Evolutionary conservation across 2,329 filamentous ascomycete species (phyloP), one percentile per base, ranked within the genome.

Genomic region (Ceratocystis alfenasii): DNA sequence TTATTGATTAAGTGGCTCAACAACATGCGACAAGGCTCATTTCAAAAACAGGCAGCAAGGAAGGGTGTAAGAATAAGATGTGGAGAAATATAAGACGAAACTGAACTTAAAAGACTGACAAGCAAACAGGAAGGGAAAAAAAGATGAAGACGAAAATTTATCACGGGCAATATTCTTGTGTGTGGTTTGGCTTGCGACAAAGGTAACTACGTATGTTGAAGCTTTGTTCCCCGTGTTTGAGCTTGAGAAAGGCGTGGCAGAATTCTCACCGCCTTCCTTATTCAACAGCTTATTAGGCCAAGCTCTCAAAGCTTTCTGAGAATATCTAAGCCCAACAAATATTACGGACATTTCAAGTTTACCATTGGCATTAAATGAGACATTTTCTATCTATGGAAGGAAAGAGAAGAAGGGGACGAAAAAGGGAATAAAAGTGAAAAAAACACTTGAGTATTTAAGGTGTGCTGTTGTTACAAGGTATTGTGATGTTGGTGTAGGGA

Each of bases 231-330:
- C 55, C 55, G 55, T 59, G 55, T 59, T 59, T 59, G 28, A 59
- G 15, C 8, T 53, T 12, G 48, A 7, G 55, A 25, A 65, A 62
- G 25, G 41, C 10, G n/a, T 25, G 62, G 65, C 65, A 67, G 50
- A 67, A 67, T 67, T 12, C 50, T 30, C 61, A 67, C 65, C 65
- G 65, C 65, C 62, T 62, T 62, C 60, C 45, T 20, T 2, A 36
- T 59, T 59, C 15, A 30, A 59, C 28, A 59, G 55, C 55, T 59
- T 36, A 3, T 59, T 59, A 30, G 55, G 55, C 55, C 55, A 59
- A 59, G 55, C 55, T 59, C 28, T n/a, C 10, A n/a, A n/a, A 59
- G 55, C 55, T 59, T 59, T 17, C 15, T 33, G 28, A 36, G 7
- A 10, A 33, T 33, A 33, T 33, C 5, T 7, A 33, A 33, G 30